Base-by-base conservation (phyloP, 208 protist species). In the Trypanosoma cruzi region DNA sequence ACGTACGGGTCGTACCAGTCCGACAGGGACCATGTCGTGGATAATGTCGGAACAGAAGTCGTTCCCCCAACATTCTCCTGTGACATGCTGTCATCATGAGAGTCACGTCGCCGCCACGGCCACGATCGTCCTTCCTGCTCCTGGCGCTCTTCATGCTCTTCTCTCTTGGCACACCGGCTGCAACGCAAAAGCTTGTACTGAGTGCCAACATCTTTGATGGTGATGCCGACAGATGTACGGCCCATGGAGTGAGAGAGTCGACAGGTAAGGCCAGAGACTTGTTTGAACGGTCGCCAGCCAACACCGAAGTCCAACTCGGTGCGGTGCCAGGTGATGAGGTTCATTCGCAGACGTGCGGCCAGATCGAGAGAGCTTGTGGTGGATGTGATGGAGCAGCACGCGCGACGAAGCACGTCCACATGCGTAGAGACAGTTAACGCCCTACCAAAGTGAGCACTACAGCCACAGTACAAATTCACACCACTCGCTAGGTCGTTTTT, bases 381-480 rank as follows among this genome's bases (percentile, higher is more conserved):
- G 62, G 76, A 88, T 57, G 76, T 87, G 36, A 89, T 64, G n/a
- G 84, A 73, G 62, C 71, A 82, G 73, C 80, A 90, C 57, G 85
- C 73, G 52, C 89, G 89, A 2, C 84, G 85, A 68, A 94, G 71
- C 20, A 83, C 84, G 56, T 94, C 89, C 0, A 94, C 73, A 71
- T 94, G 86, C 1, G 73, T 65, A 0, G 84, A 86, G 54, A 92
- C 64, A 36, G 71, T 64, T 24, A 85, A 62, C 8, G 79, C 77
- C 22, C 76, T 62, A 46, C 82, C 86, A 34, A 80, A 63, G 49
- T 85, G 78, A 42, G 50, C 71, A 44, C 77, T 84, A 40, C 71
- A 71, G 24, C 89, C 89, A 77, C 77, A 88, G 75, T 89, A 92
- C 5, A 92, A 62, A 71, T 94, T 94, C 26, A 90, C 81, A 37